Conservation (phyloP, 2,329 filamentous ascomycete species). For the Plenodomus tracheiphilus region DNA sequence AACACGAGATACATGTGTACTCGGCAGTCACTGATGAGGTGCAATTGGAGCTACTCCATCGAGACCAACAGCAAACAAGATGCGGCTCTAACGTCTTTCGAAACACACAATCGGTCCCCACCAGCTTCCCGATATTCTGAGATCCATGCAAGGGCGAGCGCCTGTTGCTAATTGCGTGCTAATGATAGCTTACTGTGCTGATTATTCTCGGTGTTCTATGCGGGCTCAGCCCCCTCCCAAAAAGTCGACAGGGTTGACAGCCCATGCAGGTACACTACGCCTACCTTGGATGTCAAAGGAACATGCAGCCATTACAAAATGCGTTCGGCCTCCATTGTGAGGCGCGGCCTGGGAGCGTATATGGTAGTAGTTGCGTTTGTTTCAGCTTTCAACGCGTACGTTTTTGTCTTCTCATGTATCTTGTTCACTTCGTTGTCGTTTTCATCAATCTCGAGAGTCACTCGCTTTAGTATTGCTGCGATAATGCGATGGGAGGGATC, state of each 20-base stretch:
- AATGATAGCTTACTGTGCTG: slow-evolving; percentile 36
- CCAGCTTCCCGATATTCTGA: slow-evolving; percentile 2
- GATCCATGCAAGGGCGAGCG: slow-evolving; percentile 14
- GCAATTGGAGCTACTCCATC: slow-evolving; percentile 4
- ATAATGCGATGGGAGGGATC: neutral
- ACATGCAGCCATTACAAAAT: slow-evolving; percentile 15
- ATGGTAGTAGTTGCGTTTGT: slow-evolving; percentile 29
- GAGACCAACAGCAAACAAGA: neutral
- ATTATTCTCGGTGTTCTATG: slow-evolving; percentile 31
- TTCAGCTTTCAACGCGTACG: slow-evolving; percentile 15
- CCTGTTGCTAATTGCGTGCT: slow-evolving; percentile 18
- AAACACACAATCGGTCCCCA: neutral
- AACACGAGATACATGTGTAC: neutral
- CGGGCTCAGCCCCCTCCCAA: slow-evolving; percentile 31
- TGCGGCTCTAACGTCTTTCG: neutral
- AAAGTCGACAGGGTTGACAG: slow-evolving; percentile 18
- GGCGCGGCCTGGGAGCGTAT: slow-evolving; percentile 25
- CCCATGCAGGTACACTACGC: slow-evolving; percentile 20
- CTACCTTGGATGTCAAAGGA: slow-evolving; percentile 16
- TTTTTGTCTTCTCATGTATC: slow-evolving; percentile 4
- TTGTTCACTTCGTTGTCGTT: slow-evolving; percentile 21
- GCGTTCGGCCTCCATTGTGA: slow-evolving; percentile 27
- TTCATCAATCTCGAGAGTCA: slow-evolving; percentile 8
- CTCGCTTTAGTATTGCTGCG: slow-evolving; percentile 3
- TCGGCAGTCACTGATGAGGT: slow-evolving; percentile 4